phyloP scores from a whole-genome alignment of 352 stramenopile genomes.

The Peronospora belbahrii region DNA sequence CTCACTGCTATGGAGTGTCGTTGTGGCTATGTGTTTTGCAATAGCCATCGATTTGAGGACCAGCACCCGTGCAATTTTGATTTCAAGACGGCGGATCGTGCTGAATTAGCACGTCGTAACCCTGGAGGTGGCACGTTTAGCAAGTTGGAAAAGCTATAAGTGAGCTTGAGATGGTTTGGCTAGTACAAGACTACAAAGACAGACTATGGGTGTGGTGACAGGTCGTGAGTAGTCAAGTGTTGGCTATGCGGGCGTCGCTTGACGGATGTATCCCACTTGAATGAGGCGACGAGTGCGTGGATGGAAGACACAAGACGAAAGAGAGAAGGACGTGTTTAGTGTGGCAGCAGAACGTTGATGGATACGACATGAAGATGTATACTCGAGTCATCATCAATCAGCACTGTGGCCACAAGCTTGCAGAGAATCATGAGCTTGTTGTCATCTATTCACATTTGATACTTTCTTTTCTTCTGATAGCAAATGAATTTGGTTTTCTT shows the following conservation, averaged over 20 bases:
- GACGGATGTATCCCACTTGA: neutral
- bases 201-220: neutral
- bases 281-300: neutral
- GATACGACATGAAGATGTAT: too few species aligned
- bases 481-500: too few species aligned
- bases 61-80: conserved; percentile 83
- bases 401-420: too few species aligned
- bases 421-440: too few species aligned
- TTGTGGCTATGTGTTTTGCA: conserved; percentile 86
- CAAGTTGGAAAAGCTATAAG: conserved; percentile 27
- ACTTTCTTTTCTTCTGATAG: too few species aligned
- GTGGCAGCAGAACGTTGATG: neutral
- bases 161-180: neutral
- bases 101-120: conserved; percentile 68
- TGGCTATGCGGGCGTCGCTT: conserved; percentile 6
- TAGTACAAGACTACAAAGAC: neutral
- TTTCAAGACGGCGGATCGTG: conserved; percentile 74
- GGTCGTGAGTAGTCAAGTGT: conserved; percentile 16
- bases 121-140: conserved; percentile 74
- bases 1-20: conserved; percentile 86
- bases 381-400: too few species aligned
- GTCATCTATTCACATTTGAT: too few species aligned
- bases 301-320: too few species aligned
- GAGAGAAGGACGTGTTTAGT: neutral
- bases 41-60: conserved; percentile 79